These are phyloP conservation scores for Euphorbia tirucalli DNA, from an alignment of 345 rosid genomes.

Conservation along the genomic window DNA sequence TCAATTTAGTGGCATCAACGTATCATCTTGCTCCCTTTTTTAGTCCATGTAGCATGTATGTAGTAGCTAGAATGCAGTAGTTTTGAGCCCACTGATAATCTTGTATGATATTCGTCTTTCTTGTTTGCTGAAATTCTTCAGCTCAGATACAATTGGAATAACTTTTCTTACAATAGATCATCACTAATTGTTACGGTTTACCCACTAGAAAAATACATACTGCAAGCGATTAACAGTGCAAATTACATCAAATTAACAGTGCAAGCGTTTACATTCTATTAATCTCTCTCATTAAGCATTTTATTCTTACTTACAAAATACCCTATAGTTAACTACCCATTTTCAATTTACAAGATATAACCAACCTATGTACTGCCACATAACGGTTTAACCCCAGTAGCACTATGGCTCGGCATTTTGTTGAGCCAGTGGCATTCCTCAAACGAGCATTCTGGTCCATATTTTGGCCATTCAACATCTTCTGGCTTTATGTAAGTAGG, in stretches of 20 bases:
- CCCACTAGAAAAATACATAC: no score
- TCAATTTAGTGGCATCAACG: not conserved
- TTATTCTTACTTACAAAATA: not conserved
- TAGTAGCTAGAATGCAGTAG: no score
- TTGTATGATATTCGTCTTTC: constrained; percentile 17
- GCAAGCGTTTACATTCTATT: no score
- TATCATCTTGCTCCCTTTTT: constrained; percentile 1
- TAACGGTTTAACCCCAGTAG: not conserved
- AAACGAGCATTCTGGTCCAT: constrained; percentile 44
- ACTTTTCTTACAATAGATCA: no score
- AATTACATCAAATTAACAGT: no score
- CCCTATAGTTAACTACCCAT: not conserved
- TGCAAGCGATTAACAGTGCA: no score
- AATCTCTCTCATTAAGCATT: no score
- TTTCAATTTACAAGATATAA: not conserved
- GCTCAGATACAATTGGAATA: no score
- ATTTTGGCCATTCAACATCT: constrained; percentile 43
- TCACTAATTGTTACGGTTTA: no score
- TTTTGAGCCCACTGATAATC: not conserved
- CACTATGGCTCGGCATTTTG: constrained; percentile 32
- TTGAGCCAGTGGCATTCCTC: constrained; percentile 82
- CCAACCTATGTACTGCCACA: constrained; percentile 11
- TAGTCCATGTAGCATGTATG: not conserved
- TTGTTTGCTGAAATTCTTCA: not conserved
- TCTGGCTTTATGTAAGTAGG: constrained; percentile 47